Evolutionary conservation across 164 flowering plant species (phyloP), one percentile per base, ranked within the genome.

Genomic region (Cinnamomum chago): DNA sequence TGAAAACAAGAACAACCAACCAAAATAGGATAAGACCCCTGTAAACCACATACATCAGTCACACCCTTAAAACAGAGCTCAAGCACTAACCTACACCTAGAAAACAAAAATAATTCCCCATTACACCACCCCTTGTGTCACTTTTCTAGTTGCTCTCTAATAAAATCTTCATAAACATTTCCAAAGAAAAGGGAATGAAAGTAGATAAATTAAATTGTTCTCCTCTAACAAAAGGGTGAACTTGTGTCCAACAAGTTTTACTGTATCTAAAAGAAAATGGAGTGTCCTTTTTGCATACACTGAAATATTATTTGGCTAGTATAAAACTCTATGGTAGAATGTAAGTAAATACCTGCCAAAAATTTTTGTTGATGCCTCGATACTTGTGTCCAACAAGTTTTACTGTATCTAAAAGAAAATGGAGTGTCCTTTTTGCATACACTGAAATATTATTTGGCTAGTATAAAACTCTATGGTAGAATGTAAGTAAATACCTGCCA

Each of bases 271-370:
- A 13, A 55, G 60, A 55, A 55, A 55, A 55, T 55, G 60, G 60
- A 40, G 47, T 17, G 60, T 55, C 60, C 20, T 10, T 30, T 70
- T n/a, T 52, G 47, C 47, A 9, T 40, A 40, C 47, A 40, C 2
- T 9, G 10, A 40, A 40, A 40, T 11, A 40, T 40, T 40, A 7
- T 23, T 65, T 30, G 11, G 25, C 28, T 60, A 70, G 7, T 23
- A 47, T 35, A 58, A 47, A 76, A 74, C 68, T 70, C 22, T 27
- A n/a, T 35, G 65, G 62, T 40, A 58, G 25, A 27, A 65, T 58
- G 23, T 20, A 28, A 23, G 71, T 0, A 77, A 60, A 13, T 66
- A 90, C 98, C 97, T 93, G 97, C 95, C 94, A 90, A 79, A 89
- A 93, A n/a, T 55, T 84, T 81, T 90, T 95, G 72, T 72, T 50